A percentile compares a stretch with the other conserved stretches of the same genome.
Evolutionary conservation across 2,329 filamentous ascomycete genomes (phyloP).

Genomic region (Trichoderma arundinaceum): DNA sequence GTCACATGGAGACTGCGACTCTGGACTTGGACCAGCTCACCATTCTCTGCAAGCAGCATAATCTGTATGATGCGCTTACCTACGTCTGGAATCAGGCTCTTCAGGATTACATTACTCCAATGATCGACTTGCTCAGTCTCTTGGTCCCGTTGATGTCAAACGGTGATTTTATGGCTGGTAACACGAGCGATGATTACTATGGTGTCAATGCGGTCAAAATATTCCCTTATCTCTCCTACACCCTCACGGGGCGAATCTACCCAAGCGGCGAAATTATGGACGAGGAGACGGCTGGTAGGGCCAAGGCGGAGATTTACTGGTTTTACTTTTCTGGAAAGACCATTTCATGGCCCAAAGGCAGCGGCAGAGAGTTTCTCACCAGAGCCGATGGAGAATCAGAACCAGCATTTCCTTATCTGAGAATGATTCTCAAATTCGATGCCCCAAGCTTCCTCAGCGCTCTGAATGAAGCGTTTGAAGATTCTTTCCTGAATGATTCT

Average conservation of each 20-base stretch:
- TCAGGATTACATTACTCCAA: conserved; percentile 85
- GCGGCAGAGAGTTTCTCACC: conserved; percentile 65
- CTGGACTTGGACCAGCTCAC: conserved; percentile 96
- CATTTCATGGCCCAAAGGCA: conserved; percentile 74
- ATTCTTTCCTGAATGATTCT: conserved; percentile 86
- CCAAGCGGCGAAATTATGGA: conserved; percentile 79
- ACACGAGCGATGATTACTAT: conserved; percentile 65
- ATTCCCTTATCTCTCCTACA: conserved; percentile 93
- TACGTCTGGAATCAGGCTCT: conserved; percentile 97
- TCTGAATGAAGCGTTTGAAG: conserved; percentile 96
- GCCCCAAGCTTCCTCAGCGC: conserved; percentile 92
- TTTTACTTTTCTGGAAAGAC: conserved; percentile 89
- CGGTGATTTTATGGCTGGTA: conserved; percentile 58
- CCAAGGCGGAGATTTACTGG: conserved; percentile 89
- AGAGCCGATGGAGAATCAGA: conserved; percentile 62
- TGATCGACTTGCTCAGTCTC: conserved; percentile 82
- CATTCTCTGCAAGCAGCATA: conserved; percentile 85
- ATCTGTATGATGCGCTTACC: conserved; percentile 91
- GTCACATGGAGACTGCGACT: conserved; percentile 85
- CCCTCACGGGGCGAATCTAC: conserved; percentile 87
- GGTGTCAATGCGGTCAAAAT: conserved; percentile 82
- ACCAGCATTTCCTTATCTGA: conserved; percentile 83
- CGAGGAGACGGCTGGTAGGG: conserved; percentile 72
- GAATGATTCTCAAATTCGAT: conserved; percentile 85
- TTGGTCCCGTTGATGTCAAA: conserved; percentile 64